Evolutionary conservation across 139 green algal genomes (phyloP), one percentile per base, ranked within the genome.

Genomic region (Deuterostichococcus epilithicus): DNA sequence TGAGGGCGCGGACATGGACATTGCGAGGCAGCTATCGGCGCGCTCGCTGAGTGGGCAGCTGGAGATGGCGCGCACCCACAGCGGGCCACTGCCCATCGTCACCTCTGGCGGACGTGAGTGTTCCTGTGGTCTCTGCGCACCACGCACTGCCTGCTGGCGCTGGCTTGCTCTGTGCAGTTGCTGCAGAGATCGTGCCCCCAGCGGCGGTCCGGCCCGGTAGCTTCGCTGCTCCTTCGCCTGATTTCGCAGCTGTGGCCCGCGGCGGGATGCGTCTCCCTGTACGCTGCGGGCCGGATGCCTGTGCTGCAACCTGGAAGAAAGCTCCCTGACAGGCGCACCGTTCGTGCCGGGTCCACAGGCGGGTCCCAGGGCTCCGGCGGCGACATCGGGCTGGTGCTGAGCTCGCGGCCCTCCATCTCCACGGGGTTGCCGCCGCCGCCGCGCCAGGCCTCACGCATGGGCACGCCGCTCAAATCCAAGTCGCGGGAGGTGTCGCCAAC

Each of bases 41-140:
- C 8, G 52, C 18, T 63, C 52, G 52, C 52, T 63, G 52, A 30
- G 18, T 13, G 52, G 52, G 52, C 52, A 63, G 52, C 52, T 63
- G 52, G 52, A 63, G 52, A 63, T 63, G 52, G 52, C 52, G 52
- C 52, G 52, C 52, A 63, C 52, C 52, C 52, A 63, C 52, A n/a
- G 13, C 52, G 52, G 52, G 13, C 52, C 52, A 13, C 52, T 63
- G 52, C 52, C 52, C 52, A 63, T 63, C 18, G 52, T 63, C 52
- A 63, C 52, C 10, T 63, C 52, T 5, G 52, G 52, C 52, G 52
- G 52, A 13, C 52, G 52, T 63, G 52, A 25, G 52, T 20, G 10
- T 5, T 28, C 10, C 18, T 63, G 10, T n/a, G n/a, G n/a, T n/a
- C n/a, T n/a, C n/a, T n/a, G n/a, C n/a, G n/a, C n/a, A n/a, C n/a